Evolutionary conservation across 192 early-diverging fungal genomes (phyloP), one percentile per base, ranked within the genome.

Genomic region (Lunasporangiospora selenospora): DNA sequence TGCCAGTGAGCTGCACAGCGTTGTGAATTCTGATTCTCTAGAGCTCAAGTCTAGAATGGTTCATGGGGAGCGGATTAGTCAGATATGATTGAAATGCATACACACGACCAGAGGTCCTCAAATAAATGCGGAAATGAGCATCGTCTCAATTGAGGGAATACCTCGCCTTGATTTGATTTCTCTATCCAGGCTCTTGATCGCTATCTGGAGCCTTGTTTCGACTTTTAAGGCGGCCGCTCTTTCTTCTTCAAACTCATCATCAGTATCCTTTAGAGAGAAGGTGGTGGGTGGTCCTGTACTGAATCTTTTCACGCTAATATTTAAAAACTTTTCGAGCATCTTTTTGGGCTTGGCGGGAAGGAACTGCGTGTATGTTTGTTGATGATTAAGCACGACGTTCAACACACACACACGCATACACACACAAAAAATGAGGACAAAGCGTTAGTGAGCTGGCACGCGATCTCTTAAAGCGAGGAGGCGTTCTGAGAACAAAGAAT

Each of bases 231-330:
- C 53, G 9, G 34, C 41, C 0, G 39, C 36, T 18, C 60, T 46
- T 21, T 73, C 69, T 19, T 73, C 69, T 32, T 73, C 69, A 40
- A 73, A 73, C 21, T 73, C 69, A 34, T 73, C 69, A 37, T 73
- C 69, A 6, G 59, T 73, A 42, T 73, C 69, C 8, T 45, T 60
- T 23, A 57, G n/a, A n/a, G 60, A 70, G 3, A 46, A 29, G 0
- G 32, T 26, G 10, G 44, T 13, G 7, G 33, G 29, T 3, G 43
- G 40, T 21, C 67, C 58, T 42, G 67, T 58, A 26, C 67, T 62
- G 38, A 73, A 73, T 11, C 60, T 38, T 33, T 63, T 73, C 27
- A 62, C 69, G 19, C 69, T 39, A 38, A 73, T 73, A 12, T 73
- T 58, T 19, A 73, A 58, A 1, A 73, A 29, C 29, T 57, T 63